Percentiles rank a stretch among this genome's conserved stretches.
Conservation (phyloP, 768 basidiomycete genomes). For the Auricularia sp. region DNA sequence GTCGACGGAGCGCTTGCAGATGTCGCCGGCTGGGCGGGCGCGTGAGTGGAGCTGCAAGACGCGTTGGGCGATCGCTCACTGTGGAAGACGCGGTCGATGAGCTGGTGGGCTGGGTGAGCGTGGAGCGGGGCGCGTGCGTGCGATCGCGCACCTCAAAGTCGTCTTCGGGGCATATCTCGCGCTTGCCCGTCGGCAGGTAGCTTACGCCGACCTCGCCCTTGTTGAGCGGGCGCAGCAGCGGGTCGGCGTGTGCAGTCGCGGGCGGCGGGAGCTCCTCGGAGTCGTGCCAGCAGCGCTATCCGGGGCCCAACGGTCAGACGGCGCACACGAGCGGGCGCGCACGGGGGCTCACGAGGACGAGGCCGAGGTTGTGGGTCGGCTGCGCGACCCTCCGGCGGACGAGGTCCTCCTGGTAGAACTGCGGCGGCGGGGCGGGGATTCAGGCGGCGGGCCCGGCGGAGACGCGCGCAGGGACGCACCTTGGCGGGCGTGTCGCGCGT, state of each 20-base stretch:
- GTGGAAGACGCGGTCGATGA: slow-evolving; percentile 19
- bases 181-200: slow-evolving; percentile 43
- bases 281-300: slow-evolving; percentile 82
- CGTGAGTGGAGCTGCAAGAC: background rate
- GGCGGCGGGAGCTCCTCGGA: slow-evolving; percentile 55
- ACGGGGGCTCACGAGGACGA: slow-evolving; percentile 49
- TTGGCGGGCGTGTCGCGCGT: background rate
- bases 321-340: slow-evolving; percentile 1
- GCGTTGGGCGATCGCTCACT: background rate
- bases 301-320: slow-evolving; percentile 1
- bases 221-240: slow-evolving; percentile 62
- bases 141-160: slow-evolving; percentile 67
- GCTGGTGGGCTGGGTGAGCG: slow-evolving; percentile 1
- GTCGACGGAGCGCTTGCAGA: slow-evolving; percentile 69
- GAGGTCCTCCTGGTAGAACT: slow-evolving; percentile 65
- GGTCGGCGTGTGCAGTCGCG: slow-evolving; percentile 38
- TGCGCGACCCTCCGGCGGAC: slow-evolving; percentile 34
- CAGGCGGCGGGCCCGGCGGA: background rate
- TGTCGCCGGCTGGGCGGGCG: slow-evolving; percentile 42
- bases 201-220: slow-evolving; percentile 79
- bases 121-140: slow-evolving; percentile 8
- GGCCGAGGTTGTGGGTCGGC: slow-evolving; percentile 36
- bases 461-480: background rate
- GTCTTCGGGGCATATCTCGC: slow-evolving; percentile 64
- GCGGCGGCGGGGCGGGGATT: background rate